Evolutionary conservation across 345 rosid genomes (phyloP).

Genomic region (Firmiana major): DNA sequence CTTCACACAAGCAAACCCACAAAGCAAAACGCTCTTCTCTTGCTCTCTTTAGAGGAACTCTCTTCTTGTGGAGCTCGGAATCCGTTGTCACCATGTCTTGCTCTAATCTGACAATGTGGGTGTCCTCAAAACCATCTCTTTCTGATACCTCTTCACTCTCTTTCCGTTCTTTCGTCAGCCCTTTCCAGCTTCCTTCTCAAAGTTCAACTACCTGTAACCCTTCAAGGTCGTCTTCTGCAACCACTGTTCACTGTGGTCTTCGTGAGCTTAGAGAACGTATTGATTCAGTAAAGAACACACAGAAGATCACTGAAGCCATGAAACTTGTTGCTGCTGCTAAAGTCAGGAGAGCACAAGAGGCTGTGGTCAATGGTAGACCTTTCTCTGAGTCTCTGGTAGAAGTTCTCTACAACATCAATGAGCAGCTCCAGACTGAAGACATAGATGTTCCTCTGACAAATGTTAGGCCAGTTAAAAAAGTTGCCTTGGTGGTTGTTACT

Average conservation of each 20-base stretch:
- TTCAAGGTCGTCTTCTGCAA: conserved; percentile 48
- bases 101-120: conserved; percentile 79
- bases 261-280: conserved; percentile 80
- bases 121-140: conserved; percentile 68
- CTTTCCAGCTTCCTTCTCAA: conserved; percentile 50
- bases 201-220: conserved; percentile 28
- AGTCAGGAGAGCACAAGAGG: conserved; percentile 97
- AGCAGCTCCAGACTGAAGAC: conserved; percentile 86
- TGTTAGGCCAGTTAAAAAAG: conserved; percentile 89
- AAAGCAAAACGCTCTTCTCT: conserved; percentile 12
- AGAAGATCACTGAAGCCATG: conserved; percentile 99
- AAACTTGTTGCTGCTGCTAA: conserved; percentile 96
- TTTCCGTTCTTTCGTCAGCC: conserved; percentile 58
- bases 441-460: conserved; percentile 77
- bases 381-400: conserved; percentile 91
- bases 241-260: conserved; percentile 67
- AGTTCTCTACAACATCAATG: conserved; percentile 92
- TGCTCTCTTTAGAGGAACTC: conserved; percentile 11
- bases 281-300: conserved; percentile 83
- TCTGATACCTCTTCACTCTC: conserved; percentile 73
- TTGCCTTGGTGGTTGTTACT: conserved; percentile 84
- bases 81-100: conserved; percentile 50
- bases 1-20: conserved; percentile 16
- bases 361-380: conserved; percentile 84
- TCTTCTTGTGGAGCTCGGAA: conserved; percentile 12